Evolutionary conservation across 73 alveolate species (phyloP).

Genomic region (Stentor roeselii): DNA sequence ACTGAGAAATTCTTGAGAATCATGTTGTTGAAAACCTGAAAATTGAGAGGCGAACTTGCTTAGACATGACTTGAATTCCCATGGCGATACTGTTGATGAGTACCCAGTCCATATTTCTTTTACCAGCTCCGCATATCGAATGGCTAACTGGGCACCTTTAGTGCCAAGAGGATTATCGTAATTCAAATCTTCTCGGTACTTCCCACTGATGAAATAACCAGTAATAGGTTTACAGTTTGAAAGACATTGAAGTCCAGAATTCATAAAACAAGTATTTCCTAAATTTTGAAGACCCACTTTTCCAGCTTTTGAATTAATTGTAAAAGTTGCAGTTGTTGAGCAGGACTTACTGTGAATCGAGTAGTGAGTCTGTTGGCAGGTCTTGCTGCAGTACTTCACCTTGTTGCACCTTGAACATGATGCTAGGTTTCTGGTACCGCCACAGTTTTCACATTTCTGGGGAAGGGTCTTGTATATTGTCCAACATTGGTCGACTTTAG

Average conservation of each 20-base stretch:
- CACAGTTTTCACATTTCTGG: slow-evolving; percentile 71
- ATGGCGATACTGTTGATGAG: slow-evolving; percentile 43
- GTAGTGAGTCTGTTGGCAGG: slow-evolving; percentile 60
- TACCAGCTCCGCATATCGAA: slow-evolving; percentile 24
- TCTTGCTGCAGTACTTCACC: slow-evolving; percentile 63
- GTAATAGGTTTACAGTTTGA: slow-evolving; percentile 82
- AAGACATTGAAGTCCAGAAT: slow-evolving; percentile 90
- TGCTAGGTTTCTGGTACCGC: slow-evolving; percentile 32
- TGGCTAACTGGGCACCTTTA: slow-evolving; percentile 54
- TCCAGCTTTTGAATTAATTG: slow-evolving; percentile 63
- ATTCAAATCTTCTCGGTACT: slow-evolving; percentile 74
- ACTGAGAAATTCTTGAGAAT: slow-evolving; percentile 87
- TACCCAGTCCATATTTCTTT: slow-evolving; percentile 45
- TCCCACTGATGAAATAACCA: slow-evolving; percentile 67
- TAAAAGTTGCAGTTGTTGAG: slow-evolving; percentile 34
- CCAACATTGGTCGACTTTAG: slow-evolving; percentile 41
- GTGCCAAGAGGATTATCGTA: slow-evolving; percentile 89
- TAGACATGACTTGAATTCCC: slow-evolving; percentile 41
- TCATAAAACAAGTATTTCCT: slow-evolving; percentile 97
- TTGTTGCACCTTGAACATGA: slow-evolving; percentile 56
- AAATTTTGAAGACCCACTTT: slow-evolving; percentile 88
- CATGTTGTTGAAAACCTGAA: slow-evolving; percentile 86
- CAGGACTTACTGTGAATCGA: slow-evolving; percentile 60
- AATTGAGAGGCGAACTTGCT: slow-evolving; percentile 52
- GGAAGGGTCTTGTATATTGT: slow-evolving; percentile 37